Conservation (phyloP, 352 stramenopile species). For the Globisporangium cederbergense region DNA sequence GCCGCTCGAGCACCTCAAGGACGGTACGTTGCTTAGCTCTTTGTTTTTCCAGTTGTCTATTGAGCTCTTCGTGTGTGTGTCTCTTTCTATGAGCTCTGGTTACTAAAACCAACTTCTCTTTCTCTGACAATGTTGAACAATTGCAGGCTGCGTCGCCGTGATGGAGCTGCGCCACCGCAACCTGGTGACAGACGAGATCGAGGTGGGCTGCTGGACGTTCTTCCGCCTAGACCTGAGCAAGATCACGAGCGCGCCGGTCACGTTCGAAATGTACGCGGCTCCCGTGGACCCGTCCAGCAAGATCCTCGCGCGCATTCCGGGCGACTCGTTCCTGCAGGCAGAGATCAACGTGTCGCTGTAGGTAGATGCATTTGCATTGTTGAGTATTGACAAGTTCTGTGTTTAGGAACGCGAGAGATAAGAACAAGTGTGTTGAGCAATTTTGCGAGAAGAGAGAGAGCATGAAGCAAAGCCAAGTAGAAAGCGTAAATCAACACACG, state of each 20-base stretch:
- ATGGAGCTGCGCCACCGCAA: conserved; percentile 86
- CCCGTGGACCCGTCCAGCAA: conserved; percentile 84
- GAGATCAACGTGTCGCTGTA: conserved; percentile 88
- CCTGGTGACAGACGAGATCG: conserved; percentile 78
- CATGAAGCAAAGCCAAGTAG: background rate
- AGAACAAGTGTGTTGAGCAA: background rate
- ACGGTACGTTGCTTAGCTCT: conserved; percentile 45
- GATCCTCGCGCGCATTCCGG: conserved; percentile 79
- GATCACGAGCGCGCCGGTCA: conserved; percentile 82
- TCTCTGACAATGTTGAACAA: conserved; percentile 3
- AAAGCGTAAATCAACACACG: background rate
- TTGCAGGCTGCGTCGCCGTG: conserved; percentile 76
- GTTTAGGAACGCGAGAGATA: background rate
- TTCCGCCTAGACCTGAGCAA: conserved; percentile 87
- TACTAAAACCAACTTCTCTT: conserved; percentile 6
- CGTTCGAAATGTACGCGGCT: conserved; percentile 87
- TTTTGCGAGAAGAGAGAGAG: background rate
- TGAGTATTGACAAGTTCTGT: background rate
- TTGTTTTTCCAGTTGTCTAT: background rate
- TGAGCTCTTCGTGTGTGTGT: background rate
- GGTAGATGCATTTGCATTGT: conserved; percentile 27
- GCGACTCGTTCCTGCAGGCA: conserved; percentile 86
- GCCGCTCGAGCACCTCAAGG: conserved; percentile 81
- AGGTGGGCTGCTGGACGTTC: conserved; percentile 89
- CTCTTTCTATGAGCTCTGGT: conserved; percentile 1